These are phyloP conservation scores for Aspergillus sp. DNA, from an alignment of 2,329 filamentous ascomycete genomes.

Conservation along the genomic window DNA sequence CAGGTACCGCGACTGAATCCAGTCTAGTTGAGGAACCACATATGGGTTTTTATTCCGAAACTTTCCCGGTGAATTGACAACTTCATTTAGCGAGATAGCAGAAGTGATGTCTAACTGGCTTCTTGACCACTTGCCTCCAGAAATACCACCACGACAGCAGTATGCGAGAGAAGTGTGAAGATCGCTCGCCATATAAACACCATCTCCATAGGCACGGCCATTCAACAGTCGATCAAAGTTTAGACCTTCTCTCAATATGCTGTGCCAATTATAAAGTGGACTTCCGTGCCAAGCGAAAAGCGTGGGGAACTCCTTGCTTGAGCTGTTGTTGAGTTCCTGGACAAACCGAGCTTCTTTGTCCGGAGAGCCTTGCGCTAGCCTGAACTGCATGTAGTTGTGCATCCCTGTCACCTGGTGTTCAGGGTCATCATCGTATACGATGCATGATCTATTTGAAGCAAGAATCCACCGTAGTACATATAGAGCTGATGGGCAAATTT, in stretches of 20 bases:
- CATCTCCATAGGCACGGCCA: slow-evolving; percentile 74
- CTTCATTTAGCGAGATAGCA: slow-evolving; percentile 78
- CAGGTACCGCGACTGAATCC: slow-evolving; percentile 88
- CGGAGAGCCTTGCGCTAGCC: slow-evolving; percentile 83
- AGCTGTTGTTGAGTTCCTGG: slow-evolving; percentile 56
- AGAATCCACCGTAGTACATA: slow-evolving; percentile 82
- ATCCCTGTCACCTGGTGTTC: slow-evolving; percentile 64
- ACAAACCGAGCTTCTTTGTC: slow-evolving; percentile 81
- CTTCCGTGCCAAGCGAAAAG: slow-evolving; percentile 90
- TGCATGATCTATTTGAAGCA: slow-evolving; percentile 84
- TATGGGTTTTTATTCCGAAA: slow-evolving; percentile 53
- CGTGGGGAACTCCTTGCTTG: slow-evolving; percentile 59
- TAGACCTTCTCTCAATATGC: slow-evolving; percentile 79
- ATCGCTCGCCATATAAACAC: slow-evolving; percentile 74
- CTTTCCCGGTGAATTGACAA: slow-evolving; percentile 70
- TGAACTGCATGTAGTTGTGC: slow-evolving; percentile 73
- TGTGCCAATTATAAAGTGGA: slow-evolving; percentile 77
- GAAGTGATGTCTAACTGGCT: slow-evolving; percentile 62
- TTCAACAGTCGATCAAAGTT: slow-evolving; percentile 65
- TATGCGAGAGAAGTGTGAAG: slow-evolving; percentile 54
- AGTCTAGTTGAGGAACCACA: slow-evolving; percentile 74
- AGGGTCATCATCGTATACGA: slow-evolving; percentile 64
- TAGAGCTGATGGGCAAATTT: slow-evolving; percentile 66
- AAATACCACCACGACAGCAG: no score
- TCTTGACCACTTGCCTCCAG: slow-evolving; percentile 59